Base-by-base conservation (phyloP, 306 rosid species). In the Quercus mongolica region DNA sequence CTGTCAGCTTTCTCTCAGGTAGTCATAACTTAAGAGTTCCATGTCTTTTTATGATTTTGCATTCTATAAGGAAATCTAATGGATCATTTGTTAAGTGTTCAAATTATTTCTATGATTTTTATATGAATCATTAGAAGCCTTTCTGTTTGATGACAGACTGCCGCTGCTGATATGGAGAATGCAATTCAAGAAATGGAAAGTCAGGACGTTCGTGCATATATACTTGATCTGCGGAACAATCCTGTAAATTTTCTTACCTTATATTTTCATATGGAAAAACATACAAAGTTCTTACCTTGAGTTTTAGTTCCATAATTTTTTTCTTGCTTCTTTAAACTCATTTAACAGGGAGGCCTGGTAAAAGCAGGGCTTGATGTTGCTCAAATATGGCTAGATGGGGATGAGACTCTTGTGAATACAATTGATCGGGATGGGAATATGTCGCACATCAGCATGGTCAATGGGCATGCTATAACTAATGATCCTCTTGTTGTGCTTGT, bases 401-500 rank as follows among this genome's bases (percentile, higher is more conserved):
- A 95, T 74, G 99, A 89, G 87, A 95, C 99, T 84, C 88, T 95
- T 5, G 99, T 95, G 69, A 95, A 95, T 33, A 90, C 99, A 0
- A 80, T 95, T 25, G 99, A 95, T 78, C 88, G 99, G 76, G 84
- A 87, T 6, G 99, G 99, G 74, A 85, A 92, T 79, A 83, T 90
- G 94, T 88, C 83, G 49, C 97, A 96, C 0, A 91, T 95, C 73
- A 92, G 74, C 58, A 95, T 93, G 95, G 81, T 89, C 78, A 18
- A 95, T 80, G 99, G 99, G 19, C 99, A 91, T 78, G 98, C 99
- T 56, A 84, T 95, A 59, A 95, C 99, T 8, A 95, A 83, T 72
- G 99, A 95, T 85, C 99, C 99, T 68, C 99, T 95, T 69, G 99
- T 87, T 49, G 98, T 95, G 30, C 86, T 95, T 44, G 98, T 95